These are phyloP conservation scores for Rubia balearica DNA, from an alignment of 305 asterid species.

Conservation along the genomic window DNA sequence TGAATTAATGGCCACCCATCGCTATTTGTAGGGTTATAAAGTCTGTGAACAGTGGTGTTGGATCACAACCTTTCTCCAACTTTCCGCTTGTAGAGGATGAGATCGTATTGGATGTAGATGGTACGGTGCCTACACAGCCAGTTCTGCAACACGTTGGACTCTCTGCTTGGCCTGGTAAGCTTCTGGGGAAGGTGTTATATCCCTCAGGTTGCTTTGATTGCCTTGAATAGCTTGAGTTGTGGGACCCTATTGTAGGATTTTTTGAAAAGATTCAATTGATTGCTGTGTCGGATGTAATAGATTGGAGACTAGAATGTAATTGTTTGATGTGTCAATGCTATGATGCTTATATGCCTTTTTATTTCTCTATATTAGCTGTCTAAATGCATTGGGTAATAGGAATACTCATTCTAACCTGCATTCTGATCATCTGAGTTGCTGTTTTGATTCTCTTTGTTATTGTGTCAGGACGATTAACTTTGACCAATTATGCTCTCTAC, in stretches of 20 bases:
- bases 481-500: conserved; percentile 79
- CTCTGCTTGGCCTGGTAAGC: conserved; percentile 96
- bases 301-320: not conserved
- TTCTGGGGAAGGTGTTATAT: not conserved
- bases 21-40: conserved; percentile 55
- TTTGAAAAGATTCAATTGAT: not conserved
- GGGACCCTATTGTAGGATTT: not conserved
- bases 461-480: conserved; percentile 75
- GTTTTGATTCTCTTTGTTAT: conserved; percentile 15
- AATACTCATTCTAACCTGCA: not conserved
- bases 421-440: not conserved
- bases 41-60: conserved; percentile 51
- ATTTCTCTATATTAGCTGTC: not conserved
- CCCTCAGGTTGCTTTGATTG: not conserved
- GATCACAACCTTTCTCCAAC: conserved; percentile 57
- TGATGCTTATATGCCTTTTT: not conserved
- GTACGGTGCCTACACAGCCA: conserved; percentile 80
- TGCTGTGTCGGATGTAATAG: not conserved
- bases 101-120: conserved; percentile 67
- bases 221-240: not conserved
- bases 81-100: conserved; percentile 77
- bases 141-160: conserved; percentile 80
- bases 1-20: conserved; percentile 5
- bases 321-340: not conserved
- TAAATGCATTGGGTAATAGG: not conserved